Evolutionary conservation across 331 rosid genomes (phyloP).

Genomic region (Cydonia oblonga): DNA sequence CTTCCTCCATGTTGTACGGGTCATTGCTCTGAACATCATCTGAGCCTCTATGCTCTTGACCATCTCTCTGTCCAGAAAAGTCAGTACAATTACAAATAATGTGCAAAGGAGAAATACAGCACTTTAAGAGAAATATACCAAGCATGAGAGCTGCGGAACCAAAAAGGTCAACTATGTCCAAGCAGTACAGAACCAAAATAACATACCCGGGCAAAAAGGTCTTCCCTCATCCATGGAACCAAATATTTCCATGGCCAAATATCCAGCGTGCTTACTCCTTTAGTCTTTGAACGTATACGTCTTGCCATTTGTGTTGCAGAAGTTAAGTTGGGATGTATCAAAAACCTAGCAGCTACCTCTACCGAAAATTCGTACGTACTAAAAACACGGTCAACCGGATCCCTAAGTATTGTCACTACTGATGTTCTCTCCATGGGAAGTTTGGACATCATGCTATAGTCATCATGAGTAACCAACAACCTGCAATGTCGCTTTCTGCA

Average conservation of each 20-base stretch:
- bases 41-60: slow-evolving; percentile 31
- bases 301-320: slow-evolving; percentile 66
- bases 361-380: slow-evolving; percentile 87
- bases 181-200: background rate
- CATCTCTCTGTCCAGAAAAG: slow-evolving; percentile 53
- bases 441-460: slow-evolving; percentile 80
- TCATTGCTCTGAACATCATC: slow-evolving; percentile 19
- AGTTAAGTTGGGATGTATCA: slow-evolving; percentile 89
- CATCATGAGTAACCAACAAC: slow-evolving; percentile 87
- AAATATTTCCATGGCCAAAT: slow-evolving; percentile 99
- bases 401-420: slow-evolving; percentile 89
- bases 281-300: slow-evolving; percentile 47
- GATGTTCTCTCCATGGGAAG: slow-evolving; percentile 78
- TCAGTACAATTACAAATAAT: background rate
- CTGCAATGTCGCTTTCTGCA: slow-evolving; percentile 75
- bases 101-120: slow-evolving; percentile 9
- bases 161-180: background rate
- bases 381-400: slow-evolving; percentile 89
- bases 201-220: slow-evolving; percentile 75
- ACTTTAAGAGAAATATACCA: background rate
- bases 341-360: slow-evolving; percentile 97
- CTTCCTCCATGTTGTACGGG: slow-evolving; percentile 59
- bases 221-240: slow-evolving; percentile 97
- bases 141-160: background rate
- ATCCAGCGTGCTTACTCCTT: slow-evolving; percentile 82